phyloP scores from a whole-genome alignment of 345 rosid genomes.

The Gossypium turneri region DNA sequence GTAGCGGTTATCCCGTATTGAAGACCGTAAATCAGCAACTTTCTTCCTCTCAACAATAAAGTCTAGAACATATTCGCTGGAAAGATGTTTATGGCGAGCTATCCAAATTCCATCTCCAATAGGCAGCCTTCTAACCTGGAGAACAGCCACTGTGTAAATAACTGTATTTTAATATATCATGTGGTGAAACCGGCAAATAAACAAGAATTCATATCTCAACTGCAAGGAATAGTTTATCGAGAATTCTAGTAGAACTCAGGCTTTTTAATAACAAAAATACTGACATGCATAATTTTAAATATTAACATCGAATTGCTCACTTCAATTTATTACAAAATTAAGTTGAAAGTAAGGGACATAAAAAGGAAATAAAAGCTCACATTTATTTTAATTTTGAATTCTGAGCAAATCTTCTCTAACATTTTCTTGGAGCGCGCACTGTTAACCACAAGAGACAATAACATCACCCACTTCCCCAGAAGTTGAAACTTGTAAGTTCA shows the following conservation, averaged over 20 bases:
- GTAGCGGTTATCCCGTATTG: slow-evolving; percentile 84
- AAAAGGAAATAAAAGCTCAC: slow-evolving; percentile 33
- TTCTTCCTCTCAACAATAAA: slow-evolving; percentile 93
- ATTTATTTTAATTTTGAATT: slow-evolving; percentile 61
- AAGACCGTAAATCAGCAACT: slow-evolving; percentile 70
- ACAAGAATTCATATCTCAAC: slow-evolving; percentile 9
- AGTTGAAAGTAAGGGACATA: slow-evolving; percentile 1
- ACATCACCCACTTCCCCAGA: not conserved
- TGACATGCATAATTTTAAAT: not conserved
- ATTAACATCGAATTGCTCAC: not conserved
- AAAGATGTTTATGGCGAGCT: slow-evolving; percentile 64
- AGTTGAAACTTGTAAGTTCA: not conserved
- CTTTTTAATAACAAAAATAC: not conserved
- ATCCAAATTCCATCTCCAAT: slow-evolving; percentile 94
- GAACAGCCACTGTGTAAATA: slow-evolving; percentile 14
- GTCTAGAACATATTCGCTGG: slow-evolving; percentile 77
- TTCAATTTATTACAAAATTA: not conserved
- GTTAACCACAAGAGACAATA: slow-evolving; percentile 20
- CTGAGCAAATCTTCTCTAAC: slow-evolving; percentile 54
- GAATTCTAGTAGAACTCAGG: not conserved
- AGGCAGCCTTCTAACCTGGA: slow-evolving; percentile 78
- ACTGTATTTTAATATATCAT: slow-evolving; percentile 5
- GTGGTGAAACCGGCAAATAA: not conserved
- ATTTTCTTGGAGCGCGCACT: slow-evolving; percentile 70
- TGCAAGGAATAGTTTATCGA: not conserved